Conservation (phyloP, 1,139 yeast species). For the Kluyveromyces marxianus region DNA sequence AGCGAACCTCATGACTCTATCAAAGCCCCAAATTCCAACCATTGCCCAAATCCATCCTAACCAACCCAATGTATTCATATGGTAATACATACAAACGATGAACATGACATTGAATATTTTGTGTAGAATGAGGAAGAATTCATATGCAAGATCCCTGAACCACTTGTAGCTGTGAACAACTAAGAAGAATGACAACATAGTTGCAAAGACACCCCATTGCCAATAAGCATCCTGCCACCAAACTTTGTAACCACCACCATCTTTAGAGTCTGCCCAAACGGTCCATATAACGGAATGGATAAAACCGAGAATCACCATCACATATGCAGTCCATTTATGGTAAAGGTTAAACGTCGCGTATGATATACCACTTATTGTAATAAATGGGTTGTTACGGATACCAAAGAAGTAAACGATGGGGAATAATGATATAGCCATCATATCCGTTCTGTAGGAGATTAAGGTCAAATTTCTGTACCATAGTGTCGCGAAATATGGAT, state of each 20-base stretch:
- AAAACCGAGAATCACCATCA: slow-evolving; percentile 32
- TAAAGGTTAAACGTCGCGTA: slow-evolving; percentile 40
- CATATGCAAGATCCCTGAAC: slow-evolving; percentile 43
- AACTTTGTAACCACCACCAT: slow-evolving; percentile 26
- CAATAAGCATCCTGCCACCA: slow-evolving; percentile 29
- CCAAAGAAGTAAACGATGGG: slow-evolving; percentile 52
- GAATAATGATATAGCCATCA: slow-evolving; percentile 41
- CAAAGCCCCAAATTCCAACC: slow-evolving; percentile 35
- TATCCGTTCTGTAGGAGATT: slow-evolving; percentile 49
- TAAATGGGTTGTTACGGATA: slow-evolving; percentile 53
- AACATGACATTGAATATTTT: slow-evolving; percentile 33
- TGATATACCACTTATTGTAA: slow-evolving; percentile 42
- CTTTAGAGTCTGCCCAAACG: slow-evolving; percentile 25
- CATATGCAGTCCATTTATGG: slow-evolving; percentile 40
- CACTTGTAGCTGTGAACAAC: slow-evolving; percentile 37
- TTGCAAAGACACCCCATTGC: slow-evolving; percentile 44
- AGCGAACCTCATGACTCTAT: slow-evolving; percentile 32
- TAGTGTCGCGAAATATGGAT: slow-evolving; percentile 37
- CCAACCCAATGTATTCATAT: slow-evolving; percentile 37
- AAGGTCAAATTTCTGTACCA: slow-evolving; percentile 35
- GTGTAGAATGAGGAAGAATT: slow-evolving; percentile 34
- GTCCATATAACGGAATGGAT: slow-evolving; percentile 50
- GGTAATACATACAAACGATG: slow-evolving; percentile 36
- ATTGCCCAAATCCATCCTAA: slow-evolving; percentile 39
- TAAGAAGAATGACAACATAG: slow-evolving; percentile 36